Base-by-base conservation (phyloP, 2,329 filamentous ascomycete species). In the Alternaria alternata region DNA sequence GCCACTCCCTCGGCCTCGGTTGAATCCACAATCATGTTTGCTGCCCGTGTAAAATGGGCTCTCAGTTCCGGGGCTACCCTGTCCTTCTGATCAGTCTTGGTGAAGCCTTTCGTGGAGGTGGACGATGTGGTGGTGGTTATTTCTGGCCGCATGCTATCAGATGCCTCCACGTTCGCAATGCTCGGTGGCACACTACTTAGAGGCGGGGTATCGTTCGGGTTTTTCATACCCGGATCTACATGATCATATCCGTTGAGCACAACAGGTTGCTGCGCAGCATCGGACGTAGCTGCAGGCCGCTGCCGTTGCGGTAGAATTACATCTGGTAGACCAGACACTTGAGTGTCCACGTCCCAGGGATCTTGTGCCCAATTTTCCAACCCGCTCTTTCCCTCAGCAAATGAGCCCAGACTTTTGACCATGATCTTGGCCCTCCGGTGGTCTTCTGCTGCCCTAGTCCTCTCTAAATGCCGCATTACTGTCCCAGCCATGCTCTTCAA, bases 401-500 rank as follows among this genome's bases (percentile, higher is more conserved):
- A 78, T 5, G 74, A 76, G 4, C 76, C 76, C 43, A 78, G 47
- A 42, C 74, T 76, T 51, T 83, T 81, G 41, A 83, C 84, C 77
- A 84, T 88, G 67, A 81, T 83, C 62, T 82, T 86, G 41, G 80
- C 85, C 65, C 81, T 82, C 67, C 80, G 83, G 65, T 83, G 85
- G 65, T 83, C 86, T 56, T 81, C 84, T 54, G 78, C 83, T 62
- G 80, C 82, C 63, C 82, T 81, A 44, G 79, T 85, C 79, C 81
- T 85, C 75, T 88, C 87, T 8, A 91, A 73, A 58, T 90, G 88
- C 38, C 87, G 83, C 78, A 88, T 87, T 5, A 88, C 81, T 4
- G 86, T 84, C 18, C 78, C 78, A 0, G 74, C 73, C 75, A 89
- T 81, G 41, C 87, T 86, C 43, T 84, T 81, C 71, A 91, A 78